Evolutionary conservation across 306 rosid genomes (phyloP).

Genomic region (Hippophae rhamnoides): DNA sequence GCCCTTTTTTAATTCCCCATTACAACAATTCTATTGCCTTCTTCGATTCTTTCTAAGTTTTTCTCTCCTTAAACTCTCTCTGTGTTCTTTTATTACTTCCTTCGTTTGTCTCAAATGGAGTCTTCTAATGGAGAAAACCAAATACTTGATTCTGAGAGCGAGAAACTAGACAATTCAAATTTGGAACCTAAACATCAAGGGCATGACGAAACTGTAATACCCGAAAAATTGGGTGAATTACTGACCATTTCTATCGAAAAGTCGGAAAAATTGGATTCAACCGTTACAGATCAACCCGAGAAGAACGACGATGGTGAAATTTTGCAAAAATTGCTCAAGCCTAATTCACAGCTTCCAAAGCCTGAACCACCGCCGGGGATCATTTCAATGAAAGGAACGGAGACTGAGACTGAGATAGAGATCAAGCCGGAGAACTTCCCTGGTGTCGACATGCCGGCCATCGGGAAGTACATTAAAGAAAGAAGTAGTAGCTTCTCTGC

Average conservation of each 20-base stretch:
- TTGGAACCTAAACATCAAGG: neutral
- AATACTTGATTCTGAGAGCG: neutral
- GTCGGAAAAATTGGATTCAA: neutral
- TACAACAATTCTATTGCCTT: neutral
- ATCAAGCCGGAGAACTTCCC: slow-evolving; percentile 8
- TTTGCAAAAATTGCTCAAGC: slow-evolving; percentile 15
- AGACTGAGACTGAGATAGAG: slow-evolving; percentile 5
- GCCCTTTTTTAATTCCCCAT: neutral
- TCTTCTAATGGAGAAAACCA: neutral
- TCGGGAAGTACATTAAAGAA: slow-evolving; percentile 58
- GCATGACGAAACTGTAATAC: neutral
- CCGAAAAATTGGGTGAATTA: slow-evolving; percentile 2
- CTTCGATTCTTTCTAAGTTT: slow-evolving; percentile 10
- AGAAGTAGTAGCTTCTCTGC: slow-evolving; percentile 46
- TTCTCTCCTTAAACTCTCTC: neutral
- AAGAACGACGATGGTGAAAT: neutral
- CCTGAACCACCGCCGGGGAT: slow-evolving; percentile 57
- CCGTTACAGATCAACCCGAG: slow-evolving; percentile 1
- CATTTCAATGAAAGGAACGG: neutral
- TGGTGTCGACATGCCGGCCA: slow-evolving; percentile 36
- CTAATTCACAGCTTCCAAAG: slow-evolving; percentile 62
- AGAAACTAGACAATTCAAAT: neutral
- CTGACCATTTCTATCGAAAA: slow-evolving; percentile 5
- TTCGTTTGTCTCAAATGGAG: slow-evolving; percentile 3
- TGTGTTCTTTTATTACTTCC: neutral